Conservation (phyloP, 306 rosid genomes). For the Myrica gale region DNA sequence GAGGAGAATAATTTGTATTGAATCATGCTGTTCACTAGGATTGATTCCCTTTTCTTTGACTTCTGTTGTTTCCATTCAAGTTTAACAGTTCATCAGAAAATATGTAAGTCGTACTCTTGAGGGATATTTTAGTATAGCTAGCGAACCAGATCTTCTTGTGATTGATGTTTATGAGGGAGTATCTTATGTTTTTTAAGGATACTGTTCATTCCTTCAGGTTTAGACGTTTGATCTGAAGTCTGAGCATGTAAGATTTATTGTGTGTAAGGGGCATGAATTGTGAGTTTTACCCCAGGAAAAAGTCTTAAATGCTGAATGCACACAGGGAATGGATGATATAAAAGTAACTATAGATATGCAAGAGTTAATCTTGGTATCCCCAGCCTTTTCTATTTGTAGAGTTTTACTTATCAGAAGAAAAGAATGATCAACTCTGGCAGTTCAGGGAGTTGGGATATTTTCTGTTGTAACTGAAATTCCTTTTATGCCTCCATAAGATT, state of each 20-base stretch:
- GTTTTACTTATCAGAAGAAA: too few relatives aligned
- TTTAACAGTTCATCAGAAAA: background rate
- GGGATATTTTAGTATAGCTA: background rate
- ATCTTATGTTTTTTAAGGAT: background rate
- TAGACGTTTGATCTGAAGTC: background rate
- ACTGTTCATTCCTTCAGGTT: background rate
- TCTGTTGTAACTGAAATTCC: too few relatives aligned
- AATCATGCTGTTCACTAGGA: background rate
- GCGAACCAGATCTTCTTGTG: background rate
- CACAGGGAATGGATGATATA: background rate
- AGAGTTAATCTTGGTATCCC: too few relatives aligned
- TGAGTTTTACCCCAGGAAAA: background rate
- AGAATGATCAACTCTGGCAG: too few relatives aligned
- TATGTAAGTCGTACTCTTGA: background rate
- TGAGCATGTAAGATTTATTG: background rate
- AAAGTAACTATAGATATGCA: background rate
- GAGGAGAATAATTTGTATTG: background rate
- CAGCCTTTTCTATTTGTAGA: too few relatives aligned
- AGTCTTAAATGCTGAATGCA: background rate
- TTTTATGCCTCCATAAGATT: background rate
- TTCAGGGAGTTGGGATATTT: too few relatives aligned
- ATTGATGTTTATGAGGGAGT: background rate
- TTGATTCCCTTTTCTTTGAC: background rate
- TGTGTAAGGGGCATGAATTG: background rate
- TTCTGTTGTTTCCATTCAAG: background rate